Percentiles rank a stretch among this genome's conserved stretches.
Conservation (phyloP, 306 rosid species). For the Dalbergia oliveri region DNA sequence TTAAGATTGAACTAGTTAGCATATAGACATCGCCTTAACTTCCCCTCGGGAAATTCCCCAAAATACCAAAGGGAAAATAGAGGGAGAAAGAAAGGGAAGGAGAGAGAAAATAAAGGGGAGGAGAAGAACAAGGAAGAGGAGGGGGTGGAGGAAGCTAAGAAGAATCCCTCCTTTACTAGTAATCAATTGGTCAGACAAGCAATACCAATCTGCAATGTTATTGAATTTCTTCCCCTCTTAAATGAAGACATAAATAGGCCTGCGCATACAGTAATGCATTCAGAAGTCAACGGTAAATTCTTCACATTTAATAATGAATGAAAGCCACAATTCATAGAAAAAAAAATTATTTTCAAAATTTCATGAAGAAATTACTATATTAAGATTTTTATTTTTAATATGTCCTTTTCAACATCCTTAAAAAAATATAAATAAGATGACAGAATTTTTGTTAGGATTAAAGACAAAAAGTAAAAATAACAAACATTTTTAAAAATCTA, state of each 20-base stretch:
- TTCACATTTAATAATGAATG: background rate
- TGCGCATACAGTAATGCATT: background rate
- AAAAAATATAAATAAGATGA: too few species aligned
- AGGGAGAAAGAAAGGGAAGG: background rate
- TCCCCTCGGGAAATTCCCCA: background rate
- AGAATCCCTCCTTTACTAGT: background rate
- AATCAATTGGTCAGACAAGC: background rate
- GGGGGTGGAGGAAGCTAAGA: too few species aligned
- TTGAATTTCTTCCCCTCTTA: slow-evolving; percentile 6
- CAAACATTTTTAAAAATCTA: too few species aligned
- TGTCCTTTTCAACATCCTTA: too few species aligned
- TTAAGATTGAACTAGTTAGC: background rate
- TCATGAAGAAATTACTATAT: too few species aligned
- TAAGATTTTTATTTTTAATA: too few species aligned
- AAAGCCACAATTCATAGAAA: background rate
- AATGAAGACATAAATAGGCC: background rate
- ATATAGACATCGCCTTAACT: background rate
- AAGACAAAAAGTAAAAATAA: too few species aligned
- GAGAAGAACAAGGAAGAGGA: too few species aligned
- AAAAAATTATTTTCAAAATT: too few species aligned
- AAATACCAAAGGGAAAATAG: background rate
- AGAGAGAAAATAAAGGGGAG: too few species aligned
- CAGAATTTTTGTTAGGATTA: too few species aligned
- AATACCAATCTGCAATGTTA: background rate
- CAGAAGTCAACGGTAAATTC: background rate